Percentiles rank a stretch among this genome's conserved stretches.
phyloP scores from a whole-genome alignment of 768 basidiomycete species.

The Russula ochroleuca region DNA sequence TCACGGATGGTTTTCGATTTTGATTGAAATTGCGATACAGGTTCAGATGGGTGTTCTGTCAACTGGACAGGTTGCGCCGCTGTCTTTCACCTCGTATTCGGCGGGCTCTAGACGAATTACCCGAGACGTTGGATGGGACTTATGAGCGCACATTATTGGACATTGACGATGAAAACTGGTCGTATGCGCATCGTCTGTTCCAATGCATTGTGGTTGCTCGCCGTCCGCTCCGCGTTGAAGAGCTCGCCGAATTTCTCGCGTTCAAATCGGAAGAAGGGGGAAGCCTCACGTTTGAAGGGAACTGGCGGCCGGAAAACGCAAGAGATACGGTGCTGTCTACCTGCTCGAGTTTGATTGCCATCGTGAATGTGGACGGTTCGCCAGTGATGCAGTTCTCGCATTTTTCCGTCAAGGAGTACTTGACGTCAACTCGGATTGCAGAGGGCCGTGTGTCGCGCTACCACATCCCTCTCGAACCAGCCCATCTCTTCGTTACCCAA shows the following conservation, averaged over 20 bases:
- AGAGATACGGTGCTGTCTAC: background rate
- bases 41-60: background rate
- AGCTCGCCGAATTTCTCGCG: conserved; percentile 4
- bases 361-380: background rate
- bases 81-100: background rate
- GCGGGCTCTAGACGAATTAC: background rate
- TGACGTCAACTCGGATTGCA: background rate
- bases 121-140: background rate
- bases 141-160: background rate
- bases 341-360: background rate
- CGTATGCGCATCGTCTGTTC: background rate
- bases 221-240: background rate
- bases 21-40: background rate
- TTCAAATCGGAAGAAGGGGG: background rate
- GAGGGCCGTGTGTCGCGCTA: background rate
- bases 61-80: background rate
- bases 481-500: background rate
- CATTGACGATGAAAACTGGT: background rate
- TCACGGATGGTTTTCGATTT: background rate
- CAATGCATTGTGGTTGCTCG: conserved; percentile 2
- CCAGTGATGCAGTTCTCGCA: conserved; percentile 3
- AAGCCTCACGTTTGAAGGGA: background rate
- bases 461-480: background rate
- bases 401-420: conserved; percentile 5
- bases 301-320: background rate